Base-by-base conservation (phyloP, 169 alveolate species). In the Cryptosporidium tyzzeri region DNA sequence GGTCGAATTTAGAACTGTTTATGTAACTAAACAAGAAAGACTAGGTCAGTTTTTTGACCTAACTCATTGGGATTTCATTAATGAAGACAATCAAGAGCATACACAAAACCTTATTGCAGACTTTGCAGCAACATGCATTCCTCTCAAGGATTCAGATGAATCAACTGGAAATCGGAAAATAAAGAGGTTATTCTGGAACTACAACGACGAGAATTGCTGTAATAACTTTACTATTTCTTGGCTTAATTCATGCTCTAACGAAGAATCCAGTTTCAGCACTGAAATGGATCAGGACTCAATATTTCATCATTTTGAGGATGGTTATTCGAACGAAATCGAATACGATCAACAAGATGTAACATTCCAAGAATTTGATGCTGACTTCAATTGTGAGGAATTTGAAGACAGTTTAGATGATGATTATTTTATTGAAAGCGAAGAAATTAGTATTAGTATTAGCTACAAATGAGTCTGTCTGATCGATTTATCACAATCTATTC, bases 51-150 rank as follows among this genome's bases (percentile, higher is more conserved):
- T 80, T 10, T 80, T 62, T 80, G 89, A 80, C 48, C 44, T 80
- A 39, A 62, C 59, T 23, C 21, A 37, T 14, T 62, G 71, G 68
- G 75, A 80, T 33, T 62, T 80, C 12, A 21, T 45, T 31, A 44
- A 39, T 61, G 89, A 80, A 31, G 75, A 80, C 35, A 44, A 37
- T 18, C 53, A 62, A 45, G 89, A 80, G n/a, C 62, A 65, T 48
- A 21, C 61, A 23, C 89, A 62, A 44, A 62, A 80, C 55, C 26
- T 80, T 23, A 62, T 80, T 31, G 75, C 75, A 29, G 89, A 80
- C 50, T 80, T 80, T 59, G 89, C 75, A 29, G 89, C 89, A 16
- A 59, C 73, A 18, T 80, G 89, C 21, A 80, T 80, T 21, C 89
- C 89, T 26, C 53, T 80, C 21, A 80, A 80, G 59, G 89, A 80